Conservation (phyloP, 768 basidiomycete genomes). For the Melanogaster broomeanus region DNA sequence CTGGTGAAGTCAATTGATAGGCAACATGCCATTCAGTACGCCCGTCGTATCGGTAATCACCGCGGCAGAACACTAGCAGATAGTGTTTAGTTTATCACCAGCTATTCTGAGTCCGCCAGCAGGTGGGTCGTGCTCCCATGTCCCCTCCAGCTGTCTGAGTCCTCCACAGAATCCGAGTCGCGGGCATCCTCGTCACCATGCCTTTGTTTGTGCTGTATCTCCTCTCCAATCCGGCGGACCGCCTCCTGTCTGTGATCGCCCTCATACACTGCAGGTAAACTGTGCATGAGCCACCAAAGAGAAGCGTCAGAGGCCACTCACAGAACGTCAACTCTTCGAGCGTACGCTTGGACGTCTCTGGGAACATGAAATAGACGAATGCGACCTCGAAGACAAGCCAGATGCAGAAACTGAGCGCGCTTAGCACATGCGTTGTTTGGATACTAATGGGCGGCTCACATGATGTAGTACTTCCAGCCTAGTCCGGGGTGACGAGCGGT, state of each 20-base stretch:
- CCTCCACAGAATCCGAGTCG: too few relatives aligned
- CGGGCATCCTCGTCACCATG: background rate
- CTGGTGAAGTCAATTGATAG: too few relatives aligned
- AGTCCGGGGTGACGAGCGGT: too few relatives aligned
- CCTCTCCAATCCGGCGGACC: background rate
- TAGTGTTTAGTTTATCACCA: too few relatives aligned
- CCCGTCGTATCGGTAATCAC: too few relatives aligned
- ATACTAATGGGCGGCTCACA: slow-evolving; percentile 1
- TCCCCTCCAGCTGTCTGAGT: too few relatives aligned
- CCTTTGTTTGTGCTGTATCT: background rate
- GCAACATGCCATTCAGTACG: too few relatives aligned
- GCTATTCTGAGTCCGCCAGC: background rate
- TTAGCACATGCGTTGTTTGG: background rate
- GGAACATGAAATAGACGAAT: slow-evolving; percentile 19
- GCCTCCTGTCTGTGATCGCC: background rate
- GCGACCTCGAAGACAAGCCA: slow-evolving; percentile 14
- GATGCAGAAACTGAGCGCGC: slow-evolving; percentile 10
- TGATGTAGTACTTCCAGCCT: slow-evolving; percentile 19
- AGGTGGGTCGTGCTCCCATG: too few relatives aligned
- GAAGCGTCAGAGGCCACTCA: slow-evolving; percentile 20
- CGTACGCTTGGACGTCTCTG: slow-evolving; percentile 18
- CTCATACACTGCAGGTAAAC: slow-evolving; percentile 5
- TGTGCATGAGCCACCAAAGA: slow-evolving; percentile 25
- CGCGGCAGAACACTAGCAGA: too few relatives aligned
- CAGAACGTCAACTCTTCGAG: slow-evolving; percentile 21